Conservation (phyloP, 2,329 filamentous ascomycete species). For the Fusarium stilboides region DNA sequence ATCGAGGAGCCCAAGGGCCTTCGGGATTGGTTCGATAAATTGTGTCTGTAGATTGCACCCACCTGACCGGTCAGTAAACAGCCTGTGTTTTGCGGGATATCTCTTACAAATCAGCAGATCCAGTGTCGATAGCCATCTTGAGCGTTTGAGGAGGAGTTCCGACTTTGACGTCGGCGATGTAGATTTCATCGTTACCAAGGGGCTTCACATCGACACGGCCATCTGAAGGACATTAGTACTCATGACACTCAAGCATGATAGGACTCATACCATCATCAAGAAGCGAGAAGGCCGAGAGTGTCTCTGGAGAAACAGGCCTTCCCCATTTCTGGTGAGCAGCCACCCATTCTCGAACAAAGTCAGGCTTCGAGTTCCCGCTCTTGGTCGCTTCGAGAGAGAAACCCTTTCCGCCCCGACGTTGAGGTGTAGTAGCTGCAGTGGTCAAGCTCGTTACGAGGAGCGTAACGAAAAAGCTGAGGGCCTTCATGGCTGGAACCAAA, state of each 20-base stretch:
- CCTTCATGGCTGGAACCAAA: slow-evolving; percentile 31
- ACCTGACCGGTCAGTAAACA: slow-evolving; percentile 55
- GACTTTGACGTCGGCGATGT: slow-evolving; percentile 61
- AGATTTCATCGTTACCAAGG: slow-evolving; percentile 60
- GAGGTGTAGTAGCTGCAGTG: slow-evolving; percentile 33
- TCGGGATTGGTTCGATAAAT: slow-evolving; percentile 53
- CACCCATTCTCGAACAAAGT: slow-evolving; percentile 55
- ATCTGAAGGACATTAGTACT: slow-evolving; percentile 48
- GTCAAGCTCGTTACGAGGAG: slow-evolving; percentile 31
- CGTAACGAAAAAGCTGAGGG: slow-evolving; percentile 32
- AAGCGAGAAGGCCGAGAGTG: slow-evolving; percentile 49
- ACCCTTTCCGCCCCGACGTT: slow-evolving; percentile 4
- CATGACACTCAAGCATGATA: no score
- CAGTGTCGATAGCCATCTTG: slow-evolving; percentile 67
- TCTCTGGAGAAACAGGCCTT: slow-evolving; percentile 38
- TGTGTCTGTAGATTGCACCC: slow-evolving; percentile 68
- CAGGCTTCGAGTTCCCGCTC: slow-evolving; percentile 41
- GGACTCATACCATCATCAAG: slow-evolving; percentile 48
- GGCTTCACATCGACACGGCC: slow-evolving; percentile 55
- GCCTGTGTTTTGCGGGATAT: neutral
- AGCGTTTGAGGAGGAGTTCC: slow-evolving; percentile 65
- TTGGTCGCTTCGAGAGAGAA: slow-evolving; percentile 53
- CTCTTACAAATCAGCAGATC: slow-evolving; percentile 75
- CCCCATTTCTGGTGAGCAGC: slow-evolving; percentile 57
- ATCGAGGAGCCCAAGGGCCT: slow-evolving; percentile 58